Evolutionary conservation across 1,284 basidiomycete genomes (phyloP).

Genomic region (Prillingera fragicola): DNA sequence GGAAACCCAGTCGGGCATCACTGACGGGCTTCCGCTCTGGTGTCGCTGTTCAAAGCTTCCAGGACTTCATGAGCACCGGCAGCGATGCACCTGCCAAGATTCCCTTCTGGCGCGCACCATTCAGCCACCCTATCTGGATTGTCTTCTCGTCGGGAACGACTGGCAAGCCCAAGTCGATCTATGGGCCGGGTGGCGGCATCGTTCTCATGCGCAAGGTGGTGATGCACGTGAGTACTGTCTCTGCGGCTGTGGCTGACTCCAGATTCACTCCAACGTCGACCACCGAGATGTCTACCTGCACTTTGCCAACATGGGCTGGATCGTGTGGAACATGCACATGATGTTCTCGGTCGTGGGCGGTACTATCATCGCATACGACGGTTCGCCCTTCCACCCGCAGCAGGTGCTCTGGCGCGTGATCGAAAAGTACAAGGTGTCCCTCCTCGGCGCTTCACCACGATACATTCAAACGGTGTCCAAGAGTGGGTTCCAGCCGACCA

Average conservation of each 20-base stretch:
- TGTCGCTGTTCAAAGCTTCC: slow-evolving; percentile 6
- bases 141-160: slow-evolving; percentile 45
- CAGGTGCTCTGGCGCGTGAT: slow-evolving; percentile 27
- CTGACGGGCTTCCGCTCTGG: slow-evolving; percentile 11
- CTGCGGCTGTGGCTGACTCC: not conserved
- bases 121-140: slow-evolving; percentile 37
- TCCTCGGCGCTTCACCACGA: slow-evolving; percentile 34
- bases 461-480: slow-evolving; percentile 24
- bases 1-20: slow-evolving; percentile 17
- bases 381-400: slow-evolving; percentile 37
- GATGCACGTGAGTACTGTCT: no score
- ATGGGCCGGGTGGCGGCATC: slow-evolving; percentile 31
- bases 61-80: slow-evolving; percentile 16
- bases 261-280: slow-evolving; percentile 15
- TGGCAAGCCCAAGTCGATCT: slow-evolving; percentile 46
- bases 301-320: slow-evolving; percentile 39
- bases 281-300: slow-evolving; percentile 33
- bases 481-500: slow-evolving; percentile 13
- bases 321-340: slow-evolving; percentile 39
- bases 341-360: slow-evolving; percentile 26
- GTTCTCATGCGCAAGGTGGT: slow-evolving; percentile 21
- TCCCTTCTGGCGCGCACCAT: slow-evolving; percentile 22
- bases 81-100: slow-evolving; percentile 21
- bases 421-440: slow-evolving; percentile 30
- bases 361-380: slow-evolving; percentile 38